Percentiles rank a stretch among this genome's conserved stretches.
These are phyloP conservation scores for Pyrus hybrid DNA, from an alignment of 331 rosid genomes.

Conservation along the genomic window DNA sequence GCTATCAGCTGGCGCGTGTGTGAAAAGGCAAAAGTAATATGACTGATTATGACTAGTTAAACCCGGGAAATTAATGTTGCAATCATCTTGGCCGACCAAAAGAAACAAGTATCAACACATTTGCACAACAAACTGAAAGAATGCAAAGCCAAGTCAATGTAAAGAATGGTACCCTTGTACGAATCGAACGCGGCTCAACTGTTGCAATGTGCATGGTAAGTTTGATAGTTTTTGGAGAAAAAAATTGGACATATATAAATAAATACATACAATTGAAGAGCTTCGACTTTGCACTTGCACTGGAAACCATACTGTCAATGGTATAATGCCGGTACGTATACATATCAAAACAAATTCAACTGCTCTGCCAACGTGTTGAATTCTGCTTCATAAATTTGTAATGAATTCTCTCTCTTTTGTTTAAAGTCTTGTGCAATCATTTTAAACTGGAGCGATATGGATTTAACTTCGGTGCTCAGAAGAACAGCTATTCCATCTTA, in stretches of 20 bases:
- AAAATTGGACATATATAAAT: not conserved
- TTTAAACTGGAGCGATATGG: not conserved
- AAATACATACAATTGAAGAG: not conserved
- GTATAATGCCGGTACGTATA: slow-evolving; percentile 8
- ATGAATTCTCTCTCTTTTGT: slow-evolving; percentile 6
- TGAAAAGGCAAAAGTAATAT: no score
- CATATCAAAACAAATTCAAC: not conserved
- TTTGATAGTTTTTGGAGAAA: not conserved
- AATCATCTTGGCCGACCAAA: not conserved
- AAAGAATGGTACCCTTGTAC: not conserved
- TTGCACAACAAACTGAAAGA: not conserved
- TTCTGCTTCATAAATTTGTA: not conserved
- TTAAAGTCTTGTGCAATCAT: not conserved
- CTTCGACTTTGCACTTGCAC: not conserved
- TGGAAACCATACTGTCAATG: not conserved
- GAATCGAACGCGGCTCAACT: not conserved
- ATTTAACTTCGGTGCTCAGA: not conserved
- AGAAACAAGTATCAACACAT: not conserved
- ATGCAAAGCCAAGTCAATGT: not conserved
- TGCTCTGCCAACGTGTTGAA: not conserved
- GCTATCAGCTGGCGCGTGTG: no score
- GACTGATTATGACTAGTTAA: no score
- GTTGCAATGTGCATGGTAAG: not conserved
- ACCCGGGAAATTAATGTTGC: not conserved
- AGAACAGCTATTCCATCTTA: slow-evolving; percentile 5